Base-by-base conservation (phyloP, 1,139 yeast genomes). In the Candida sp. region DNA sequence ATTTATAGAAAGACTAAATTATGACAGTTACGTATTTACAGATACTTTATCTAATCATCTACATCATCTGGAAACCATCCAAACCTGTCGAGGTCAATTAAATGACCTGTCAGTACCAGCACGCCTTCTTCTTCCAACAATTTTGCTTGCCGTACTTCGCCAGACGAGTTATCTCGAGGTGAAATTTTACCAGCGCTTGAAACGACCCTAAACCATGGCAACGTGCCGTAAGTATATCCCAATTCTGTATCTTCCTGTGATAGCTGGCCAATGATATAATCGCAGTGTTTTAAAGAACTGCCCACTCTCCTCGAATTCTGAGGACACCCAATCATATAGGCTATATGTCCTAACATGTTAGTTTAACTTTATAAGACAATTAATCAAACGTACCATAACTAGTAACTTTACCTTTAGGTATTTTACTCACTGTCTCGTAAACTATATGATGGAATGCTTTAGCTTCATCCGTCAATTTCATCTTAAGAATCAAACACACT, bases 181-280 rank as follows among this genome's bases (percentile, higher is more conserved):
- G 90, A 77, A 2, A 87, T 81, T 29, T 64, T 68, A 0, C 95
- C 95, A 19, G 77, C 65, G 15, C 86, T 68, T 39, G 77, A 75
- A 19, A 87, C 65, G 1, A 87, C 87, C 42, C 95, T 65, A 91
- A 93, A 86, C 95, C 95, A 87, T 1, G 95, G 95, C 7, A 85
- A 76, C 7, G 64, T 65, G 1, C 50, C 60, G 2, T 54, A 36
- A 35, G 70, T 58, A 25, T 64, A 51, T 42, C 39, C 53, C 23
- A 55, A 58, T 21, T 54, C 57, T 3, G 48, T 38, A 2, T 42
- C 48, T 1, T 50, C 46, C 8, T 49, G 49, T 11, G 48, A 48
- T n/a, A 49, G 38, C 5, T 56, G 49, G 7, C 55, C 48, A 1
- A 64, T 45, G 32, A 72, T 63, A 12, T 49, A 48, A 3, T 51